Evolutionary conservation across 495 filamentous ascomycete genomes (phyloP), one percentile per base, ranked within the genome.

Genomic region (Podospora pseudopauciseta): DNA sequence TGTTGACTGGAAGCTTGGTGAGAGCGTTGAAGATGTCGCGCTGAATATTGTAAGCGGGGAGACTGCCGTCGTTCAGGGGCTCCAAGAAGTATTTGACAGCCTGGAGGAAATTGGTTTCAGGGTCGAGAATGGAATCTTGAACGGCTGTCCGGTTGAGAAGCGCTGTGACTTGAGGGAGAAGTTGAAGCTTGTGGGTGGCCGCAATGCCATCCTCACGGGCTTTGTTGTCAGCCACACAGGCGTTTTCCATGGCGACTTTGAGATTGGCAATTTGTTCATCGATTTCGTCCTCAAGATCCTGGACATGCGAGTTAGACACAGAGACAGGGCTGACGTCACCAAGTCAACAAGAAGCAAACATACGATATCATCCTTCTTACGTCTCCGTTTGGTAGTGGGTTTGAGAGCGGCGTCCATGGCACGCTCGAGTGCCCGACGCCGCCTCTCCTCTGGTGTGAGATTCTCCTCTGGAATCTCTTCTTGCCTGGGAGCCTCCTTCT

Each of bases 41-140:
- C 81, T 99, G 96, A 75, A 99, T 97, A 74, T 92, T 93, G 82
- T 97, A 98, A 28, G 95, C 94, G 0, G 96, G 95, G 28, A 99
- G 83, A 58, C 90, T 91, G 68, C 94, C 95, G 74, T 97, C 93
- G 67, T 92, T 90, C 56, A 97, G 86, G 4, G 96, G 96, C 75
- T 99, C 96, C 15, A 99, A 89, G 87, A 98, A 98, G 86, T 94
- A 97, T 73, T 91, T 91, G 71, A 99, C 92, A 2, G 92, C 91
- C 77, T 96, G 92, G 34, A 99, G 84, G 70, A 99, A 88, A 80
- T 97, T 97, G 75, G 90, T 95, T 72, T 97, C 94, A 0, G 94
- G 93, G 70, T 99, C 96, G 67, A 97, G 89, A 66, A 97, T 88
- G 1, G 85, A 84, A 69, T 88, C 85, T 79, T 92, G 91, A 44